These are phyloP conservation scores for Candida awuae DNA, from an alignment of 805 yeast species.

Conservation along the genomic window DNA sequence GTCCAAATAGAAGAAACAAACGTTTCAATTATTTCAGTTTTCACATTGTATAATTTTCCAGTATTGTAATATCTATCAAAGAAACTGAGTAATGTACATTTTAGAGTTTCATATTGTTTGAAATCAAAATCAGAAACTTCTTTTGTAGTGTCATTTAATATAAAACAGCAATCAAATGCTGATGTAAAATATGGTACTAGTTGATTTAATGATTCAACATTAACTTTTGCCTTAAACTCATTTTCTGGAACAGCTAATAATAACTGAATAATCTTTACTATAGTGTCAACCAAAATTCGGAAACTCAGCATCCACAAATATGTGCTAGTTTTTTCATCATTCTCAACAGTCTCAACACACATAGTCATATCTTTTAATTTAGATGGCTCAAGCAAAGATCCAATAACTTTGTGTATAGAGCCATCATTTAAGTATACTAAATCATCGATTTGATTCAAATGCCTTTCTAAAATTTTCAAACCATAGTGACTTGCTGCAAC, in stretches of 20 bases:
- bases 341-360: slow-evolving; percentile 7
- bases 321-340: too few relatives aligned
- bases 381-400: slow-evolving; percentile 46
- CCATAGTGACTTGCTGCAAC: slow-evolving; percentile 48
- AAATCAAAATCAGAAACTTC: slow-evolving; percentile 13
- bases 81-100: slow-evolving; percentile 26
- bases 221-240: slow-evolving; percentile 7
- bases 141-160: slow-evolving; percentile 18
- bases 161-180: slow-evolving; percentile 35
- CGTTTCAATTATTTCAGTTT: slow-evolving; percentile 29
- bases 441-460: slow-evolving; percentile 28
- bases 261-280: slow-evolving; percentile 26
- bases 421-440: slow-evolving; percentile 37
- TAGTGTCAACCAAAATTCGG: slow-evolving; percentile 31
- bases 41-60: neutral
- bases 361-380: slow-evolving; percentile 27
- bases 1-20: slow-evolving; percentile 46
- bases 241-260: slow-evolving; percentile 9
- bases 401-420: slow-evolving; percentile 37
- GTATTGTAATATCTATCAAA: slow-evolving; percentile 30
- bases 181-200: slow-evolving; percentile 37
- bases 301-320: slow-evolving; percentile 53
- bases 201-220: slow-evolving; percentile 15
- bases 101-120: slow-evolving; percentile 32
- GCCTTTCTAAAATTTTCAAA: slow-evolving; percentile 32